Conservation (phyloP, 139 green algal species). For the Micractinium sp. region DNA sequence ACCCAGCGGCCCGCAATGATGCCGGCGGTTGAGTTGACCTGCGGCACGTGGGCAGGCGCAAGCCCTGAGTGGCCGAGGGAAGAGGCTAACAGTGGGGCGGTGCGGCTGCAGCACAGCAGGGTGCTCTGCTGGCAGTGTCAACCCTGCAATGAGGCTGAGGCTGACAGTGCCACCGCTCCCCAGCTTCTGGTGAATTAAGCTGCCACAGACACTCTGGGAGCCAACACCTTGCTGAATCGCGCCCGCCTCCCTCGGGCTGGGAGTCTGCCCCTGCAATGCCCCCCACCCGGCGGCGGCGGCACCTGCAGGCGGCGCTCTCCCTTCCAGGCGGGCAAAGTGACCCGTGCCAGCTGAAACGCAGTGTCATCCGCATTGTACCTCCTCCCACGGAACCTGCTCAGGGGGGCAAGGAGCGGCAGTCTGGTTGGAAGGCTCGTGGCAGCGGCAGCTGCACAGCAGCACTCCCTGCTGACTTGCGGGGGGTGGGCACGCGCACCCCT, state of each 20-base stretch:
- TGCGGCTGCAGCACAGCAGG: no score
- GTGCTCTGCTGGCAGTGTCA: no score
- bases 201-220: neutral
- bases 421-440: no score
- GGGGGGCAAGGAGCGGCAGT: neutral
- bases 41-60: neutral
- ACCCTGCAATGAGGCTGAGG: no score
- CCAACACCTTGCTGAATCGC: neutral
- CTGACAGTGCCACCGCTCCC: no score
- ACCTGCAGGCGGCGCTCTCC: slow-evolving; percentile 13
- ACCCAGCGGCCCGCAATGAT: slow-evolving; percentile 4
- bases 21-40: neutral
- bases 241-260: no score
- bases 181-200: neutral
- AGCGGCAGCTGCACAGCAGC: no score
- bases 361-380: neutral
- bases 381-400: neutral
- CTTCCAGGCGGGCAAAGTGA: neutral
- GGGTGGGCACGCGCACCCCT: no score
- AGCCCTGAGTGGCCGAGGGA: neutral
- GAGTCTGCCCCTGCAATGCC: no score
- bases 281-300: no score
- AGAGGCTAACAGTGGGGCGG: no score
- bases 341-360: neutral
- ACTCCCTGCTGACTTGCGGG: no score